Base-by-base conservation (phyloP, 768 basidiomycete species). In the Dictyophora rubrovolvata region DNA sequence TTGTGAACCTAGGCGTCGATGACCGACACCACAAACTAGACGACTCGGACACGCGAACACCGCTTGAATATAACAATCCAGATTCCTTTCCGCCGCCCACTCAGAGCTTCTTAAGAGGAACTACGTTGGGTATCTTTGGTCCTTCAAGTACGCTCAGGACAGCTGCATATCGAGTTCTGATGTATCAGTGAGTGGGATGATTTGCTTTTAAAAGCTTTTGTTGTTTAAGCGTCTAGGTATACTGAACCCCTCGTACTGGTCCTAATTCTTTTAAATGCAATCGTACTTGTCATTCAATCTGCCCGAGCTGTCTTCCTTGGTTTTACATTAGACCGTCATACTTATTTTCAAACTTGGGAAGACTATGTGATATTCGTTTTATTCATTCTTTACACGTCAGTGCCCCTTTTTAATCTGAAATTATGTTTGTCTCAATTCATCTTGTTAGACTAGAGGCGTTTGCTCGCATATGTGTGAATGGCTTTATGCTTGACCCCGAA, bases 331-430 rank as follows among this genome's bases (percentile, higher is more conserved):
- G 67, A 63, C 2, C 65, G 68, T 4, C 74, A 34, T 53, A 92
- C 92, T 8, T 97, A 88, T 73, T 96, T 97, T 72, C 82, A 86
- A 60, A 63, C 71, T 12, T 97, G 94, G 94, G 91, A 93, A 66
- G 94, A 97, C 70, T 86, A 81, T 66, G 83, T 77, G 18, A 74
- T 97, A n/a, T 90, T 97, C 69, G 79, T 66, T 18, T 72, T 97
- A 56, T 97, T 97, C 71, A 71, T 85, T 60, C 65, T 89, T 64
- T 97, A 92, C 77, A 93, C 92, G 87, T 87, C 72, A 66, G 85
- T 79, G 14, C 20, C 59, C n/a, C 33, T 37, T 20, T 54, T 18
- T 35, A 36, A 16, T 22, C 1, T 12, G 23, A 8, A n/a, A 14
- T 18, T 47, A 21, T 56, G 46, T 59, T 63, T 68, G 20, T 42